Evolutionary conservation across 768 basidiomycete genomes (phyloP), one percentile per base, ranked within the genome.

Genomic region (Chiua virens): DNA sequence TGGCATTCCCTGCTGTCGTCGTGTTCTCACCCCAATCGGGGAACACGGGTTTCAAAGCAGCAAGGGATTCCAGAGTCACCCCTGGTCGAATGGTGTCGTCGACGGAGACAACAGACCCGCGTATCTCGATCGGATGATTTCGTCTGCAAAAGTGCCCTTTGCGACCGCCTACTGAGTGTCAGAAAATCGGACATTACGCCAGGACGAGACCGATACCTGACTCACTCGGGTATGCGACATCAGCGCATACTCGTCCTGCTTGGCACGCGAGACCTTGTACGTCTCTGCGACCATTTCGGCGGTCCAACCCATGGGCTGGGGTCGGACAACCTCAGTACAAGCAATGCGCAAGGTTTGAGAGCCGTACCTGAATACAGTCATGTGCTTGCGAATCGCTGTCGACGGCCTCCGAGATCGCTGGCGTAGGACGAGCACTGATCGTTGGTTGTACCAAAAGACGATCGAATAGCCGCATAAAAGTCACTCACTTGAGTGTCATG

Each of bases 241-340:
- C 46, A 91, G 77, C 0, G 95, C 95, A 64, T 91, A 95, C 49
- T 90, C 79, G 67, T 98, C 96, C 69, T 98, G 95, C 59, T 79
- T 85, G 63, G 83, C 73, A 32, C 95, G 85, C 5, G 90, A 76
- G 51, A 94, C 70, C n/a, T 83, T 78, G 72, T 84, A 94, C 8
- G 79, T 73, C 60, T 85, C 69, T n/a, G 92, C 89, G 20, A 93
- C 89, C 83, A 89, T 85, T 68, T 94, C 92, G 5, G 89, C 89
- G 2, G 92, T 94, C 92, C 92, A 99, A 44, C 93, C 93, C 93
- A 94, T 94, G 11, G 90, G 87, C 87, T 92, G 54, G 14, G 21
- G 30, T 18, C 40, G 40, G 11, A 22, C 35, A 32, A 51, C n/a
- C 14, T 56, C 42, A 54, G 17, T 23, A 22, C 22, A 23, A 35